Base-by-base conservation (phyloP, 768 basidiomycete genomes). In the Boletellus ananas region DNA sequence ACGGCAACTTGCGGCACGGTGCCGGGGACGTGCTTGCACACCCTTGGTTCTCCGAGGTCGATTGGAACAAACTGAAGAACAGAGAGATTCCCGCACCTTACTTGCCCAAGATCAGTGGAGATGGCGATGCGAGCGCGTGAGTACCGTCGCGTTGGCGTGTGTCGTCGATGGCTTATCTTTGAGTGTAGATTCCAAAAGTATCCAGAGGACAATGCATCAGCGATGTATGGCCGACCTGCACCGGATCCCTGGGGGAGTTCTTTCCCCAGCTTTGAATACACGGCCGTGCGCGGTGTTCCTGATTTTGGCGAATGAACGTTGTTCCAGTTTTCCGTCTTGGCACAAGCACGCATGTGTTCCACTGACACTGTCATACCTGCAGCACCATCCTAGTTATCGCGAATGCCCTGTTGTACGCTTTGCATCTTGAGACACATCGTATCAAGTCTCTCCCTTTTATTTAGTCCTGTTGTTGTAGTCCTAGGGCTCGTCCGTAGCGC, bases 61-160 rank as follows among this genome's bases (percentile, higher is more conserved):
- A 92, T 56, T 97, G 94, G 94, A 78, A 79, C 42, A 85, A 83
- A 69, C 70, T 97, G 46, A 79, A 77, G 60, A 76, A 77, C 42
- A 76, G 92, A 58, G 92, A 97, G 62, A 97, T 99, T 48, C 89
- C 88, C 13, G 90, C 96, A 20, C 96, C 96, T 3, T 99, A 96
- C 71, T 73, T 97, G 44, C 96, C 96, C 12, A 87, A 87, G 65
- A 92, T 97, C 42, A 79, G 74, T 31, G 86, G 92, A 9, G 96
- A 97, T 11, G 96, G 96, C 1, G 96, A 99, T 68, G 89, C 95
- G 6, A 93, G 90, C 82, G 88, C 88, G 87, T 90, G 65, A 68
- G 88, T 80, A 14, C 27, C 20, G 35, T 45, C 23, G 3, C 11
- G 25, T 27, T 14, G 31, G 52, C 4, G 47, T 21, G 29, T 50